These are phyloP conservation scores for Warburgia ugandensis DNA, from an alignment of 164 flowering plant genomes.

Conservation along the genomic window DNA sequence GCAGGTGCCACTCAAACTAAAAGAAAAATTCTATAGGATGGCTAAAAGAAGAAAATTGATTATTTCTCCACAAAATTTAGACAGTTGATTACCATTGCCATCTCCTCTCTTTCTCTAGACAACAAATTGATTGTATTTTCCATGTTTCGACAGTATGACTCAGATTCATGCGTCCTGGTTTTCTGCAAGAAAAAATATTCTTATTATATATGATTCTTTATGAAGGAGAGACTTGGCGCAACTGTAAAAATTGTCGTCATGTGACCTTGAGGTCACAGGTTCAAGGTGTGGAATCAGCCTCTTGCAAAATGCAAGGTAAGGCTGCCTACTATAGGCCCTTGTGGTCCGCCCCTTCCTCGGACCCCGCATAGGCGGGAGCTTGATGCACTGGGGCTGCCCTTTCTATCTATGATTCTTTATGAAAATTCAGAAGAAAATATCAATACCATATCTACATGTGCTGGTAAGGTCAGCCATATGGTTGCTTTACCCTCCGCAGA, in stretches of 20 bases:
- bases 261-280: no score
- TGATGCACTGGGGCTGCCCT: no score
- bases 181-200: slow-evolving; percentile 30
- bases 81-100: slow-evolving; percentile 65
- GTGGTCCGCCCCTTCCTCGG: no score
- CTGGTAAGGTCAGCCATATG: background rate
- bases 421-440: background rate
- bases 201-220: no score
- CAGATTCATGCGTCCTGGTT: slow-evolving; percentile 42
- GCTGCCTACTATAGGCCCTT: no score
- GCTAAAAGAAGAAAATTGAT: background rate
- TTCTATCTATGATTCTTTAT: background rate
- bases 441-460: background rate
- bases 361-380: no score
- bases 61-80: background rate
- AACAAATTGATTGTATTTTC: slow-evolving; percentile 37
- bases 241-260: no score
- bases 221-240: no score
- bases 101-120: slow-evolving; percentile 70
- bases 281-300: no score
- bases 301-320: no score
- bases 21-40: no score
- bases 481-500: background rate
- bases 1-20: no score
- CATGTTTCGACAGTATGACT: slow-evolving; percentile 21